Evolutionary conservation across 2,329 filamentous ascomycete species (phyloP), one percentile per base, ranked within the genome.

Genomic region (Calonectria henricotiae): DNA sequence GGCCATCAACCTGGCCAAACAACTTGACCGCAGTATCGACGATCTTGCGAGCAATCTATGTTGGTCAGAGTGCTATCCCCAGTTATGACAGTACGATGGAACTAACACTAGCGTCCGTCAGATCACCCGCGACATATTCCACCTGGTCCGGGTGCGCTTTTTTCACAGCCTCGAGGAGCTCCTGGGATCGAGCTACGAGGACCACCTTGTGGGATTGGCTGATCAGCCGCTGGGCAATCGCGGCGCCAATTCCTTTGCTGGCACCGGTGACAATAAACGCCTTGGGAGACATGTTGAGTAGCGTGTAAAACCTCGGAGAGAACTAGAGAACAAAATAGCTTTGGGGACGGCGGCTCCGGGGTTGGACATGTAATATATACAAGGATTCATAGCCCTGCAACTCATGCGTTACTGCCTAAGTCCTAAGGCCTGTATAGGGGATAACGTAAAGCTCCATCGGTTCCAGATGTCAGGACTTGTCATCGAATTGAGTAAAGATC

Each of bases 251-350:
- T 30, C 90, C 90, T 67, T 89, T 88, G 80, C 89, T 91, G n/a
- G 89, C 89, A 32, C 90, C 90, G 4, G 90, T 92, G 39, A 95
- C 85, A 70, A 95, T 90, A 77, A 94, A 89, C 25, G 89, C 90
- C 80, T 94, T 93, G 11, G 87, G 81, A 25, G 84, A 63, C 83
- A 88, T 86, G 64, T 51, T n/a, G 47, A 51, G 47, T 32, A 23
- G 47, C 47, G 47, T 51, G 47, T 30, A 25, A 32, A n/a, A 8
- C 25, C 15, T 51, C 17, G 27, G 7, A 7, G 27, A 8, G 25
- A 51, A 20, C 25, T 12, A 7, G 27, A 51, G 7, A 15, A 17
- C 11, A 23, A 23, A 32, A 12, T 25, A 32, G 27, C 25, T n/a
- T 11, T 30, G 27, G 23, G 47, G 25, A 51, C 27, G 27, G 27